Base-by-base conservation (phyloP, 192 early-diverging fungal genomes). In the Chytriomyces sp. region DNA sequence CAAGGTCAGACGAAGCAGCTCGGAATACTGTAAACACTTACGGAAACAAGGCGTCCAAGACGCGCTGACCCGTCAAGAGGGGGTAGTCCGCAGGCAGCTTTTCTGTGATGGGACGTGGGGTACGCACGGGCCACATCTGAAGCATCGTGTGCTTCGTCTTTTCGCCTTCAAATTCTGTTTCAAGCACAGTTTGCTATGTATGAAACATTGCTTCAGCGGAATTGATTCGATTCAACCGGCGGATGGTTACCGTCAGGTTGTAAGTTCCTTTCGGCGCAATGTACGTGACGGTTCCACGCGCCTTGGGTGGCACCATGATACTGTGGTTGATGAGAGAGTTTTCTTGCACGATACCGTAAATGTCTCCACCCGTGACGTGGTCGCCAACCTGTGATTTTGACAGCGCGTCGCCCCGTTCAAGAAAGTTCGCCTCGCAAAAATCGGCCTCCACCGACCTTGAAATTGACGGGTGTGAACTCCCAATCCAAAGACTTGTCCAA, bases 41-140 rank as follows among this genome's bases (percentile, higher is more conserved):
- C 85, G 98, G 98, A 88, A 99, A 99, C 39, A 99, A 89, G 32
- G 96, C 93, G 69, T 99, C 98, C 75, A 99, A 88, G 31, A 99
- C 96, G 77, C 98, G 93, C 84, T 99, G 98, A 44, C 98, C 98
- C 60, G 96, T 99, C 67, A 98, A 85, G 55, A 99, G 82, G 38
- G 98, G 98, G 81, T 94, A 87, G 78, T 98, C 93, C 4, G 93
- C 98, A 36, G 94, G 86, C 30, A 99, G 81, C 86, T 98, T 99
- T 70, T 98, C 95, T 8, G 93, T 85, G 32, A 91, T 89, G 12
- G 98, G 98, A 59, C 98, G 92, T 49, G 98, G 96, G 39, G 94
- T 87, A 76, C 98, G 92, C 33, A 98, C 96, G 12, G 98, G 96
- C 98, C 98, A 99, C 44, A 89, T 79, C 76, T 99, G 98, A 85